These are phyloP conservation scores for Penicillium verrucosum DNA, from an alignment of 2,329 filamentous ascomycete species.

Conservation along the genomic window DNA sequence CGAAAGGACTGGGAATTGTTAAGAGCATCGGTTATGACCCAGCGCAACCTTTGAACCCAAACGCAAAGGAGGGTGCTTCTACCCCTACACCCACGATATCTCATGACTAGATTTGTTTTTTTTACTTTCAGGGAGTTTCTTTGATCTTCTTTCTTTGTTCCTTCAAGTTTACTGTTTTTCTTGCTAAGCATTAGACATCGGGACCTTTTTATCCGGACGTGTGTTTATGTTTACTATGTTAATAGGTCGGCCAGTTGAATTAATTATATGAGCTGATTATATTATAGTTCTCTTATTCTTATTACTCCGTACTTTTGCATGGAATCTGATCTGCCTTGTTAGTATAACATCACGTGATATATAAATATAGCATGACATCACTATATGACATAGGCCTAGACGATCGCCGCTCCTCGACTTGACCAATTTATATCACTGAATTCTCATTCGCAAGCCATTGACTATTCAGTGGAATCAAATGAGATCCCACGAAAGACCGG, in stretches of 20 bases:
- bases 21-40: conserved; percentile 87
- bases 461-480: neutral
- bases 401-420: neutral
- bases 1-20: conserved; percentile 92
- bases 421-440: neutral
- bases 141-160: neutral
- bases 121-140: neutral
- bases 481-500: neutral
- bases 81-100: neutral
- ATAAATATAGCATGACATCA: neutral
- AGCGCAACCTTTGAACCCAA: conserved; percentile 48
- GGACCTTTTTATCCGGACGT: neutral
- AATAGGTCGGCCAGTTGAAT: neutral
- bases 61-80: conserved; percentile 26
- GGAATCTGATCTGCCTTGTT: neutral
- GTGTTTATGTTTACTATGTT: neutral
- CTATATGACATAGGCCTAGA: conserved; percentile 8
- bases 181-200: neutral
- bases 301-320: neutral
- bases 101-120: neutral
- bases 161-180: neutral
- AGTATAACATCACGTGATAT: neutral
- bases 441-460: conserved; percentile 3
- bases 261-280: neutral
- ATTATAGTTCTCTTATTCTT: neutral